A percentile compares a stretch with the other conserved stretches of the same genome.
phyloP scores from a whole-genome alignment of 352 stramenopile genomes.

The Globisporangium solare region DNA sequence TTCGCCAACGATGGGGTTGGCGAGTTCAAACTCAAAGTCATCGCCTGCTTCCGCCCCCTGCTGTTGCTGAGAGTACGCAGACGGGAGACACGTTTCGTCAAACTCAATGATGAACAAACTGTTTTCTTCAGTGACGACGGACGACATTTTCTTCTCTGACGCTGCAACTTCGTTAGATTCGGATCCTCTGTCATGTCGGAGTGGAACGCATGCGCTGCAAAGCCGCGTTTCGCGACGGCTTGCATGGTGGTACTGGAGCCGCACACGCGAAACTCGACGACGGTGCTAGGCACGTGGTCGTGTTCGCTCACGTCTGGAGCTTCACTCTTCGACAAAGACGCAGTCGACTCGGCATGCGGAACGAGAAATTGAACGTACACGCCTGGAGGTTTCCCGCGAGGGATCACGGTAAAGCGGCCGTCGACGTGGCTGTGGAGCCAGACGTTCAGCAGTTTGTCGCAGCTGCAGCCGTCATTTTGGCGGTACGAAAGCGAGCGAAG shows the following conservation, averaged over 20 bases:
- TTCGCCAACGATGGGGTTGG: constrained; percentile 32
- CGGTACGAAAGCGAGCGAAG: constrained; percentile 8
- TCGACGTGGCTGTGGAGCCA: constrained; percentile 37
- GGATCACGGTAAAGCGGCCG: constrained; percentile 44
- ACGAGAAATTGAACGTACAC: constrained; percentile 66
- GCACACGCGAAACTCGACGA: constrained; percentile 48
- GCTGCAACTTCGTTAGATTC: constrained; percentile 33
- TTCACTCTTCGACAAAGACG: constrained; percentile 3
- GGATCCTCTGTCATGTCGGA: constrained; percentile 28
- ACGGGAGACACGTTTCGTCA: constrained; percentile 20
- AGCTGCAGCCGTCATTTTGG: constrained; percentile 8
- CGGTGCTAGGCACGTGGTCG: not conserved
- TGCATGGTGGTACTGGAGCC: constrained; percentile 27
- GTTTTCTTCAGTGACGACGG: constrained; percentile 33
- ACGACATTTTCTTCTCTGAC: constrained; percentile 33
- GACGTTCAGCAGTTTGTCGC: constrained; percentile 21
- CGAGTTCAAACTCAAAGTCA: constrained; percentile 6
- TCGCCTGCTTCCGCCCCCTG: not conserved
- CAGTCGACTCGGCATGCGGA: constrained; percentile 9
- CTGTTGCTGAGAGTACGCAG: not conserved
- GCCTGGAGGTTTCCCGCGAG: constrained; percentile 36
- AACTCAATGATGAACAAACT: constrained; percentile 43
- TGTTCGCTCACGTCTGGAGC: constrained; percentile 15
- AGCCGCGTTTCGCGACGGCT: constrained; percentile 25
- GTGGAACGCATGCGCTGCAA: constrained; percentile 54